These are phyloP conservation scores for Aspergillus costaricaensis DNA, from an alignment of 2,329 filamentous ascomycete species.

Conservation along the genomic window DNA sequence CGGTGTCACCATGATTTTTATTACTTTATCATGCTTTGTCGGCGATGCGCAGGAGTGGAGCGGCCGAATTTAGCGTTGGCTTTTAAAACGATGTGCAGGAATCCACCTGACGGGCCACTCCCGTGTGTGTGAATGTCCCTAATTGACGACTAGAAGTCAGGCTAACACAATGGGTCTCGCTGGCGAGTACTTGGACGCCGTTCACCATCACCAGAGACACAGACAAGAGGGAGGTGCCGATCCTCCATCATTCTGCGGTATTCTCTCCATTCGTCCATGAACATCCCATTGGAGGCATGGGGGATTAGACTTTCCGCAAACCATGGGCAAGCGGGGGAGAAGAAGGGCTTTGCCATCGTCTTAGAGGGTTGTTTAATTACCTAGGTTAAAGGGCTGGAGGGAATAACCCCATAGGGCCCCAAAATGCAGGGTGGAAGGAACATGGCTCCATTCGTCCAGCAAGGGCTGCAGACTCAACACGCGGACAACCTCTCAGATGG, in stretches of 20 bases:
- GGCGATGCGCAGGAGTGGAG: conserved; percentile 15
- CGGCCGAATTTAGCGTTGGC: conserved; percentile 10
- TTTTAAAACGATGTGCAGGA: conserved; percentile 15
- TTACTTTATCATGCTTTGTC: conserved; percentile 9
- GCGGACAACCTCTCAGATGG: background rate
- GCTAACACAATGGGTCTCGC: background rate
- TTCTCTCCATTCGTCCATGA: background rate
- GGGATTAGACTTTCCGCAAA: background rate
- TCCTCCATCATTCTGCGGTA: conserved; percentile 3
- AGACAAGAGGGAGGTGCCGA: background rate
- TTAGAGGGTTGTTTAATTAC: background rate
- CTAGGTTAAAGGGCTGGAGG: background rate
- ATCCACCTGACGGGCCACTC: conserved; percentile 12
- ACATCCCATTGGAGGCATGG: background rate
- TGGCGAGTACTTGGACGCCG: conserved; percentile 2
- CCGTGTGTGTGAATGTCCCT: conserved; percentile 8
- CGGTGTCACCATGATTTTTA: conserved; percentile 1
- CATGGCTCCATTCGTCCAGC: conserved; percentile 5
- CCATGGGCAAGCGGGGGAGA: conserved; percentile 1
- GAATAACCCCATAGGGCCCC: background rate
- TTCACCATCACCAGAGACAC: background rate
- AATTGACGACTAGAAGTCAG: conserved; percentile 5
- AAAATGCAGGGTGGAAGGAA: conserved; percentile 1
- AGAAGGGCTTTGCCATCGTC: background rate
- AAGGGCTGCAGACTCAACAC: background rate